Percentiles rank a stretch among this genome's conserved stretches.
phyloP scores from a whole-genome alignment of 352 stramenopile genomes.

The Globisporangium camurandrum region DNA sequence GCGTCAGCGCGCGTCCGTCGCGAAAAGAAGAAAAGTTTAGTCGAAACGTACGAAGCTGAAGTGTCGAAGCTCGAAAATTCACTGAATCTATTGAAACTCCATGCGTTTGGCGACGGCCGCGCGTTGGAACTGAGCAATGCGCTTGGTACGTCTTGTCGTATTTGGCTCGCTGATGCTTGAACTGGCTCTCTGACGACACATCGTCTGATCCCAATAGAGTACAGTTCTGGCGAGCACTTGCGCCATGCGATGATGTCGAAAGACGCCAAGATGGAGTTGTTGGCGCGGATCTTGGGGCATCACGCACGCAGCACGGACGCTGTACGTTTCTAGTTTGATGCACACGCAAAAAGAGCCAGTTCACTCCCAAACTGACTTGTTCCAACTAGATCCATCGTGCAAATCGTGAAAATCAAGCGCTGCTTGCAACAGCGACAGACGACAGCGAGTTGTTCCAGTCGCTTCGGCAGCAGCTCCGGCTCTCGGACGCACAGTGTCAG shows the following conservation, averaged over 20 bases:
- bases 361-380: background rate
- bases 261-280: constrained; percentile 77
- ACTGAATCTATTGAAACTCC: constrained; percentile 67
- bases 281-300: constrained; percentile 68
- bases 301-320: constrained; percentile 69
- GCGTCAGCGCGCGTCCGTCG: constrained; percentile 72
- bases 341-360: too few relatives aligned
- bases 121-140: constrained; percentile 57
- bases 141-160: constrained; percentile 32
- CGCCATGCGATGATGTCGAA: constrained; percentile 80
- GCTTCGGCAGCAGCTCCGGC: constrained; percentile 45
- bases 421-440: constrained; percentile 54
- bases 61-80: constrained; percentile 85
- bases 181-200: background rate
- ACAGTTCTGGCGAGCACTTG: constrained; percentile 68
- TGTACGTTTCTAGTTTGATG: constrained; percentile 16
- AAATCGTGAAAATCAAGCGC: constrained; percentile 77
- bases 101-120: constrained; percentile 68
- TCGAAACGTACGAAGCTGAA: constrained; percentile 81
- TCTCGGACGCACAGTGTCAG: constrained; percentile 65
- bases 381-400: constrained; percentile 53
- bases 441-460: constrained; percentile 51
- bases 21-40: constrained; percentile 86
- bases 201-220: constrained; percentile 27
- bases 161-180: constrained; percentile 1